A percentile compares a stretch with the other conserved stretches of the same genome.
phyloP scores from a whole-genome alignment of 2,329 filamentous ascomycete genomes.

The Alternaria consortialis region DNA sequence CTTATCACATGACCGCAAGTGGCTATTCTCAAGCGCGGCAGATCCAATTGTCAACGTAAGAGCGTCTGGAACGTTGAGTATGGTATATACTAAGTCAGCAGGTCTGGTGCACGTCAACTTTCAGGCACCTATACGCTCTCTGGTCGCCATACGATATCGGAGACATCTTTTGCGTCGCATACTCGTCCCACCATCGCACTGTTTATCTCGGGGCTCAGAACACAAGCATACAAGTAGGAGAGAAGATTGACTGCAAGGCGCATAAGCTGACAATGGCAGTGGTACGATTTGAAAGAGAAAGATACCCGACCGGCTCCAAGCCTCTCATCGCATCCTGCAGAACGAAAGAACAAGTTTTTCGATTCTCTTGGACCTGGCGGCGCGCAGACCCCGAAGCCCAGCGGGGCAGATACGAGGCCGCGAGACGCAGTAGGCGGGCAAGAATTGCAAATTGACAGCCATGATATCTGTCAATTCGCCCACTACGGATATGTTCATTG shows the following conservation, averaged over 20 bases:
- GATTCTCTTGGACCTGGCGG: slow-evolving; percentile 89
- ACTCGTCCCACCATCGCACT: slow-evolving; percentile 79
- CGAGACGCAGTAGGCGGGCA: slow-evolving; percentile 66
- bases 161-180: slow-evolving; percentile 94
- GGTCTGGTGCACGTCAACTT: slow-evolving; percentile 82
- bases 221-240: slow-evolving; percentile 72
- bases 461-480: slow-evolving; percentile 85
- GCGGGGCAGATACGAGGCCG: slow-evolving; percentile 61
- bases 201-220: slow-evolving; percentile 95
- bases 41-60: slow-evolving; percentile 87
- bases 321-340: slow-evolving; percentile 75
- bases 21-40: slow-evolving; percentile 91
- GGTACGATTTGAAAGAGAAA: slow-evolving; percentile 78
- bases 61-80: slow-evolving; percentile 6
- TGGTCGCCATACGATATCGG: slow-evolving; percentile 95
- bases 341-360: slow-evolving; percentile 87
- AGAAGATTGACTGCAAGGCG: not conserved
- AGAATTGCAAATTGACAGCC: slow-evolving; percentile 80
- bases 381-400: slow-evolving; percentile 76
- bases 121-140: slow-evolving; percentile 83
- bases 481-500: slow-evolving; percentile 97
- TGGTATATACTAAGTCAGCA: slow-evolving; percentile 36
- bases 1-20: slow-evolving; percentile 75
- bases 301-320: slow-evolving; percentile 67
- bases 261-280: slow-evolving; percentile 57